Conservation (phyloP, 179 eudicot species). For the Beta corolliflora region DNA sequence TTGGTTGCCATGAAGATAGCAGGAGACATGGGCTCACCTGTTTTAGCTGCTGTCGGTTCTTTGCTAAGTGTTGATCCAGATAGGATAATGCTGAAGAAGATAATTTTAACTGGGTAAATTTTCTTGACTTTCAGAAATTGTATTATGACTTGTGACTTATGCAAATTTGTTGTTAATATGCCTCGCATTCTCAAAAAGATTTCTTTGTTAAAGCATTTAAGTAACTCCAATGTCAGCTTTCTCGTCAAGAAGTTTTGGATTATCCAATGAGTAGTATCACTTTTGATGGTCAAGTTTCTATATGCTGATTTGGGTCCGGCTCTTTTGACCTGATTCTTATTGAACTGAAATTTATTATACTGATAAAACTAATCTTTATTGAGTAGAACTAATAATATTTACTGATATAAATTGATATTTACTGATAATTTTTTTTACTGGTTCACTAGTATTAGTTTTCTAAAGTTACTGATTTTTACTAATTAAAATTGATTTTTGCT, state of each 20-base stretch:
- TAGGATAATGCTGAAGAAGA: conserved; percentile 82
- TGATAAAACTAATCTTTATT: not conserved
- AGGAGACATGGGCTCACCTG: conserved; percentile 42
- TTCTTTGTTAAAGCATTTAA: not conserved
- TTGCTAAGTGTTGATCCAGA: conserved; percentile 79
- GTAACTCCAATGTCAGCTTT: not conserved
- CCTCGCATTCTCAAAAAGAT: not conserved
- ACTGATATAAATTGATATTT: too few relatives aligned
- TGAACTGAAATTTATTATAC: too few relatives aligned
- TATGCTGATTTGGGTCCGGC: not conserved
- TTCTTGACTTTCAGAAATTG: not conserved
- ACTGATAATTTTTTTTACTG: too few relatives aligned
- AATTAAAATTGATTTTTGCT: too few relatives aligned
- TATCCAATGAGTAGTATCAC: not conserved
- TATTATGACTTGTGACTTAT: not conserved
- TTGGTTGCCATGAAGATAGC: conserved; percentile 68
- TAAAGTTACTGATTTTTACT: too few relatives aligned
- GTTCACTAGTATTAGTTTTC: too few relatives aligned
- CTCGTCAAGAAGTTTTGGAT: not conserved
- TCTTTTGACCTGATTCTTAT: too few relatives aligned
- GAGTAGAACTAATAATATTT: not conserved
- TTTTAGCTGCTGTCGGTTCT: conserved; percentile 88
- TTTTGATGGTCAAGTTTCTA: not conserved
- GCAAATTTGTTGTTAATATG: not conserved
- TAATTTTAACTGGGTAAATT: conserved; percentile 83